Base-by-base conservation (phyloP, 2,329 filamentous ascomycete genomes). In the Colletotrichum destructivum region DNA sequence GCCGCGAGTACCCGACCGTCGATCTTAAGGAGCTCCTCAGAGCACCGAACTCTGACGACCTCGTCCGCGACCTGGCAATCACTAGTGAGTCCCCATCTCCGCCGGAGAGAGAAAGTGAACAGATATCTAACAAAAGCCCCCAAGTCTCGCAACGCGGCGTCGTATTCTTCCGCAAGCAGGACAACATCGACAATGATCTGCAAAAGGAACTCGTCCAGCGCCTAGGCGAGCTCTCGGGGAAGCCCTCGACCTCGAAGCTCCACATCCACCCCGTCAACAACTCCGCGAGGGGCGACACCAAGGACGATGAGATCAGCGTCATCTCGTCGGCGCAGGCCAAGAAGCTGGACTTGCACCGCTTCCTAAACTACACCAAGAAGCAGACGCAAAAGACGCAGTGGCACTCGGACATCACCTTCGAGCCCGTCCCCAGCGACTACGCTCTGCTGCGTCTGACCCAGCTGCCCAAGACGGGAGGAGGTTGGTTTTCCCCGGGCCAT, bases 131-230 rank as follows among this genome's bases (percentile, higher is more conserved):
- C 49, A 4, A 13, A 1, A 35, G 3, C 0, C 26, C 52, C 31
- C n/a, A 35, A 92, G 91, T 93, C 74, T 93, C 91, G 1, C 88
- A 89, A 71, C 88, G 91, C 0, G 91, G 91, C 12, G 91, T 93
- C 4, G 90, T 93, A 42, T 92, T 93, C 82, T 92, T 93, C 81
- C 88, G 91, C 23, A 86, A 88, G 40, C 91, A 94, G 74, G 84
- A 91, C 76, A 82, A 84, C 46, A 80, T 93, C 47, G 87, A 85
- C 74, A 87, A 92, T 76, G 88, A 90, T 1, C 84, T 91, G 2
- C 90, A 92, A 76, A 94, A 94, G 81, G 82, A 90, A 65, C 84
- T 94, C 0, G 88, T 90, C 23, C 85, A 91, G 57, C 84, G 87
- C 0, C 85, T 92, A 0, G 90, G 90, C 13, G 81, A 90, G 77